phyloP scores from a whole-genome alignment of 1,139 yeast species.

The Petasospora fabianii region DNA sequence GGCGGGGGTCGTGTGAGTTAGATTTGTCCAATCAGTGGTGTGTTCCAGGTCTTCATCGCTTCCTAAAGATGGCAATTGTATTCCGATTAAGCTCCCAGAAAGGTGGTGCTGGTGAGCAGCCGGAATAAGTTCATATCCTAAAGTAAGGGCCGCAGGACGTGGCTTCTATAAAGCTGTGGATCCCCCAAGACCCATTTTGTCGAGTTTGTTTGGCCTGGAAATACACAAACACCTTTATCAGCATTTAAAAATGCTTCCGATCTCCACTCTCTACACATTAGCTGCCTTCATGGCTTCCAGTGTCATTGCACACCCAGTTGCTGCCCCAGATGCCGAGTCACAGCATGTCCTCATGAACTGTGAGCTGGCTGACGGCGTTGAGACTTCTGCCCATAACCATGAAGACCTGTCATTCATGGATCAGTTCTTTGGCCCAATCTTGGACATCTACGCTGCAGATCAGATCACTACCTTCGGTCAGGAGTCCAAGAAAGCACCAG shows the following conservation, averaged over 20 bases:
- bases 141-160: too few species aligned
- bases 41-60: too few species aligned
- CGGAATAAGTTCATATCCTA: too few species aligned
- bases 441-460: constrained; percentile 27
- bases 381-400: constrained; percentile 6
- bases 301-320: constrained; percentile 18
- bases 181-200: too few species aligned
- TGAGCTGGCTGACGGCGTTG: constrained; percentile 13
- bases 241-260: constrained; percentile 16
- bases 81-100: too few species aligned
- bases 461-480: constrained; percentile 22
- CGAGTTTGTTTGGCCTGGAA: too few species aligned
- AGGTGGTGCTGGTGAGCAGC: too few species aligned
- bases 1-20: too few species aligned
- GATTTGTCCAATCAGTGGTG: too few species aligned
- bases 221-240: too few species aligned
- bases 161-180: too few species aligned
- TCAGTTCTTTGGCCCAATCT: constrained; percentile 32
- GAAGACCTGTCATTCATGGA: constrained; percentile 31
- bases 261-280: constrained; percentile 14
- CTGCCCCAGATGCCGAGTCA: constrained; percentile 17
- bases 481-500: constrained; percentile 27
- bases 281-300: constrained; percentile 11
- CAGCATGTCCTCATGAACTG: constrained; percentile 23
- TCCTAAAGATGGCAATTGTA: too few species aligned